phyloP scores from a whole-genome alignment of 805 yeast species.

The Starmerella floris region DNA sequence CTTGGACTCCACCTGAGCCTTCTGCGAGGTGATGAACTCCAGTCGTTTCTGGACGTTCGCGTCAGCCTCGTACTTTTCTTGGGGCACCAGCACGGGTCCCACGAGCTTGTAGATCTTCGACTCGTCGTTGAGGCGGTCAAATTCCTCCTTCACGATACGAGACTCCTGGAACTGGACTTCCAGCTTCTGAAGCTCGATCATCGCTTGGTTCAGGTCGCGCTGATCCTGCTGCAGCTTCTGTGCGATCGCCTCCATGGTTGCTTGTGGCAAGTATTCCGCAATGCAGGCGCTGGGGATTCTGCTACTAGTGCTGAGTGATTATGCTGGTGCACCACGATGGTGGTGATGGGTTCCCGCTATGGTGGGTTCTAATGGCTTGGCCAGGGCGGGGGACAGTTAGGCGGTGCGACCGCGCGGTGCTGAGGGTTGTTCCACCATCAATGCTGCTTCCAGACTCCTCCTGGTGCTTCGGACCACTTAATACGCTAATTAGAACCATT shows the following conservation, averaged over 20 bases:
- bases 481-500: too few relatives aligned
- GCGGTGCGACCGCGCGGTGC: too few relatives aligned
- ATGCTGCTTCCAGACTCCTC: too few relatives aligned
- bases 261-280: neutral
- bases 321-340: too few relatives aligned
- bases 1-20: conserved; percentile 59
- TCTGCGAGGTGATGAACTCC: conserved; percentile 73
- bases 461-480: too few relatives aligned
- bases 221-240: conserved; percentile 19
- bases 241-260: conserved; percentile 13
- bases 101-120: conserved; percentile 76
- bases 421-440: too few relatives aligned
- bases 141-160: conserved; percentile 74
- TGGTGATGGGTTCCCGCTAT: too few relatives aligned
- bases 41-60: conserved; percentile 76
- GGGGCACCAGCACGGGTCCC: conserved; percentile 87
- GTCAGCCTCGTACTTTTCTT: conserved; percentile 70
- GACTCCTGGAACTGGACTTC: conserved; percentile 94
- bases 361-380: too few relatives aligned
- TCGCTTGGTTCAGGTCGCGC: conserved; percentile 34
- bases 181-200: conserved; percentile 65
- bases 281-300: too few relatives aligned
- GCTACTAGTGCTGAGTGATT: too few relatives aligned
- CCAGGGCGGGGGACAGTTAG: too few relatives aligned
- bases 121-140: conserved; percentile 47